Conservation (phyloP, 2,329 filamentous ascomycete genomes). For the Pestalotiopsis sp. region DNA sequence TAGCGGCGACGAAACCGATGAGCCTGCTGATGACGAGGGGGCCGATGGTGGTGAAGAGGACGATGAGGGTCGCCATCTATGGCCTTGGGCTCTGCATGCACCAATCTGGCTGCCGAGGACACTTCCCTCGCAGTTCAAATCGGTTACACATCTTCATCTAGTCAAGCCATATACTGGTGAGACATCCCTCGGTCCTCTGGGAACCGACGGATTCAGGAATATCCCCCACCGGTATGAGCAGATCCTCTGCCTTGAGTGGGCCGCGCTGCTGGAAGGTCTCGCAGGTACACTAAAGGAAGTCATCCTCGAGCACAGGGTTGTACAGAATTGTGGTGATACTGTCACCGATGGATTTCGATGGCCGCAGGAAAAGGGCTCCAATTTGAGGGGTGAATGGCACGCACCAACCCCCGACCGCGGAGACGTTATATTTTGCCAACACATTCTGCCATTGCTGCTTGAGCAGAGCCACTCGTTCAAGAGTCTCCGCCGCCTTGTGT, state of each 20-base stretch:
- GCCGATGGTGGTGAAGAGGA: not conserved
- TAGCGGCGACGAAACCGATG: not conserved
- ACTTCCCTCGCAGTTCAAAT: not conserved
- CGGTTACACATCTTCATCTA: slow-evolving; percentile 12
- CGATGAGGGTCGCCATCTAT: not conserved
- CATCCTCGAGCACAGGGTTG: slow-evolving; percentile 12
- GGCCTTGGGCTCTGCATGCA: not conserved
- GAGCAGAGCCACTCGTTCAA: slow-evolving; percentile 2
- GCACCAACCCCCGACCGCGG: not conserved
- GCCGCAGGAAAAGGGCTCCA: not conserved
- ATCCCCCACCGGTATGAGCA: slow-evolving; percentile 6
- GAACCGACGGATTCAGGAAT: not conserved
- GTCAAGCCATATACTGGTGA: slow-evolving; percentile 9
- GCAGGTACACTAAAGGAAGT: slow-evolving; percentile 7
- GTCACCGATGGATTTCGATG: not conserved
- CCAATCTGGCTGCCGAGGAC: slow-evolving; percentile 1
- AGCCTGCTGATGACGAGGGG: not conserved
- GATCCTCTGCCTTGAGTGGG: slow-evolving; percentile 9
- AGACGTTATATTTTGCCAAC: slow-evolving; percentile 4
- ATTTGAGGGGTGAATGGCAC: not conserved
- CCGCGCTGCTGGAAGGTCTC: not conserved
- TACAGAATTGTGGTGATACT: not conserved
- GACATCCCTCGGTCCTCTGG: not conserved
- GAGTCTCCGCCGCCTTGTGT: slow-evolving; percentile 2
- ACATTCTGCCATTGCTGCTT: not conserved